Conservation (phyloP, 148 eudicot species). For the Chenopodium suecicum region DNA sequence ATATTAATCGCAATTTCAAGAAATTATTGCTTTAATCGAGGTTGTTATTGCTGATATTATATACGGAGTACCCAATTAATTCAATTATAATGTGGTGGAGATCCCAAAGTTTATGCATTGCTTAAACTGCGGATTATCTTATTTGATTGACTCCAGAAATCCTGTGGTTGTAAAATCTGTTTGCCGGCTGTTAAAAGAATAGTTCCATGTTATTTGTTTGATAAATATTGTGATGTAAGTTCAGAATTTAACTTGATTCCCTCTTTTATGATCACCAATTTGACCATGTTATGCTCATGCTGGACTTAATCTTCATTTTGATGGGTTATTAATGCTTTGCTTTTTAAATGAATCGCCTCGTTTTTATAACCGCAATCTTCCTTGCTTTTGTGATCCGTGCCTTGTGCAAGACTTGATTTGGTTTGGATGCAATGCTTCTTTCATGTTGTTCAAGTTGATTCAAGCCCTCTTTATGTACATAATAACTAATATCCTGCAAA, state of each 20-base stretch:
- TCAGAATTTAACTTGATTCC: slow-evolving; percentile 4
- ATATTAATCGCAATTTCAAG: slow-evolving; percentile 14
- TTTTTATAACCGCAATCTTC: slow-evolving; percentile 3
- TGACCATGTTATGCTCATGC: not conserved
- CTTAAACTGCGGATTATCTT: slow-evolving; percentile 5
- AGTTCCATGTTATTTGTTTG: slow-evolving; percentile 17
- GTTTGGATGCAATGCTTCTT: slow-evolving; percentile 16
- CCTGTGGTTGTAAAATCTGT: slow-evolving; percentile 15
- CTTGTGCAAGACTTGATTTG: slow-evolving; percentile 8
- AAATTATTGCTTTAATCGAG: slow-evolving; percentile 25
- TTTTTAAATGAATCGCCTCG: not conserved
- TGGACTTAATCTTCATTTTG: slow-evolving; percentile 1
- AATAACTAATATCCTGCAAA: not conserved
- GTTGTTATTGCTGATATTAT: slow-evolving; percentile 7
- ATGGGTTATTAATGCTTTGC: slow-evolving; percentile 18
- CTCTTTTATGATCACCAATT: not conserved
- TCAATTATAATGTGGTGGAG: slow-evolving; percentile 29
- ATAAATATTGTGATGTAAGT: slow-evolving; percentile 6
- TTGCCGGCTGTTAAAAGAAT: slow-evolving; percentile 27
- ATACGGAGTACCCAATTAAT: slow-evolving; percentile 16
- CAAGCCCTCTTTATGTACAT: not conserved
- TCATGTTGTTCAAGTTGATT: slow-evolving; percentile 4
- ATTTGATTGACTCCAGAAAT: slow-evolving; percentile 18
- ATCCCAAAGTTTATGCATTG: slow-evolving; percentile 26
- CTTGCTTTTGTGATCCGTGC: not conserved